Conservation (phyloP, 768 basidiomycete genomes). For the Lactarius pseudohatsudake region DNA sequence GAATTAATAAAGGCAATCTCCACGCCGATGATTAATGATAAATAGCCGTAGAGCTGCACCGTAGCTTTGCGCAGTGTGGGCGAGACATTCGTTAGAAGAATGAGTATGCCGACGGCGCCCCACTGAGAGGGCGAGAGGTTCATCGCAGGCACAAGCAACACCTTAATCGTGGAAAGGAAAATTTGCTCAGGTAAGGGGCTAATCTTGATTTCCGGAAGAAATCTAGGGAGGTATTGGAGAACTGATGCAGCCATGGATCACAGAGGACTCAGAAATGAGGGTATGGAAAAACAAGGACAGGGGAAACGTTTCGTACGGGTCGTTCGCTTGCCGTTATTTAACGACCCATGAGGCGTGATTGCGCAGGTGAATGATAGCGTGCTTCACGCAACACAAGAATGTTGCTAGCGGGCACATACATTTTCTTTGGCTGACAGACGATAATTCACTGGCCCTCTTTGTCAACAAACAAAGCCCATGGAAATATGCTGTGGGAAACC, state of each 20-base stretch:
- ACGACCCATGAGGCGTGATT: neutral
- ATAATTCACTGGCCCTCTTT: no score
- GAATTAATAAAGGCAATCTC: conserved; percentile 18
- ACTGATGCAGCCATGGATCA: neutral
- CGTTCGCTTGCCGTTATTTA: conserved; percentile 4
- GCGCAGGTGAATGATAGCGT: neutral
- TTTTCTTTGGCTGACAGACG: neutral
- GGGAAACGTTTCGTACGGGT: neutral
- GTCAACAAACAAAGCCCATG: no score
- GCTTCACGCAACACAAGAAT: conserved; percentile 1
- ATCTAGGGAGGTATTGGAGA: conserved; percentile 8
- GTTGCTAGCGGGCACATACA: neutral
- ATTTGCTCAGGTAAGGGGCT: conserved; percentile 12
- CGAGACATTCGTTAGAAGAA: conserved; percentile 14
- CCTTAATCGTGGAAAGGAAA: conserved; percentile 17
- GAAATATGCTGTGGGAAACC: neutral
- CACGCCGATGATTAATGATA: conserved; percentile 6
- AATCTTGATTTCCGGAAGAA: conserved; percentile 18
- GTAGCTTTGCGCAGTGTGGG: conserved; percentile 18
- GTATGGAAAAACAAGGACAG: neutral
- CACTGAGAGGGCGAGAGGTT: conserved; percentile 13
- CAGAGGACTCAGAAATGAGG: neutral
- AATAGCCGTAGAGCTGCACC: conserved; percentile 7
- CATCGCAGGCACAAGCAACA: conserved; percentile 4
- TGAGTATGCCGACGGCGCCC: conserved; percentile 3